Percentiles rank a stretch among this genome's conserved stretches.
Conservation (phyloP, 768 basidiomycete species). For the Russula brevipes region DNA sequence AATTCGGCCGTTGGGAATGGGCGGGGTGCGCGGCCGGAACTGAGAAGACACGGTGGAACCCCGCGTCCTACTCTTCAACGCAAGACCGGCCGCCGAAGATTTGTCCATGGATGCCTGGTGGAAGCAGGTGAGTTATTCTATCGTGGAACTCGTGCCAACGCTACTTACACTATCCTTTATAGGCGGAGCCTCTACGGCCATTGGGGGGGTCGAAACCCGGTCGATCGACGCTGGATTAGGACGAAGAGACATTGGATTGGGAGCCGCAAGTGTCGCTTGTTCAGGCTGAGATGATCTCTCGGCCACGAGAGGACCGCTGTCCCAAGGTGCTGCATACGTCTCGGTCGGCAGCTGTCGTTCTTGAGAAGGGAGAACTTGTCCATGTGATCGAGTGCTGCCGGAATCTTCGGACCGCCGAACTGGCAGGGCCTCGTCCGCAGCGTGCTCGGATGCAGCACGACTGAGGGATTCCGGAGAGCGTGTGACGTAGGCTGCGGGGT, state of each 20-base stretch:
- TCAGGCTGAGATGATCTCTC: constrained; percentile 9
- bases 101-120: constrained; percentile 7
- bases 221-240: neutral
- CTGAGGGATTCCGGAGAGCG: constrained; percentile 26
- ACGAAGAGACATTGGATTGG: neutral
- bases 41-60: constrained; percentile 25
- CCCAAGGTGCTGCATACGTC: constrained; percentile 4
- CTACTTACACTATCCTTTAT: constrained; percentile 6
- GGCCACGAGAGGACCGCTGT: constrained; percentile 5
- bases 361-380: constrained; percentile 14
- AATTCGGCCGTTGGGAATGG: constrained; percentile 15
- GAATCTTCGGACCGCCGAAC: constrained; percentile 20
- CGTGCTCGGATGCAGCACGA: constrained; percentile 19
- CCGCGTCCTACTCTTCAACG: constrained; percentile 19
- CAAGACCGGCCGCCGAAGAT: constrained; percentile 8
- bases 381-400: constrained; percentile 16
- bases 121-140: constrained; percentile 5
- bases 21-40: constrained; percentile 20
- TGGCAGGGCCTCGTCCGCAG: constrained; percentile 22
- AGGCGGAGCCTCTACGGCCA: neutral
- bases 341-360: constrained; percentile 12
- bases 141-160: constrained; percentile 1
- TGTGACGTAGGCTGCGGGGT: constrained; percentile 18
- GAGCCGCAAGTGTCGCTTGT: neutral
- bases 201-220: constrained; percentile 6